Evolutionary conservation across 2,329 filamentous ascomycete species (phyloP), one percentile per base, ranked within the genome.

Genomic region (Ophiostoma sp.): DNA sequence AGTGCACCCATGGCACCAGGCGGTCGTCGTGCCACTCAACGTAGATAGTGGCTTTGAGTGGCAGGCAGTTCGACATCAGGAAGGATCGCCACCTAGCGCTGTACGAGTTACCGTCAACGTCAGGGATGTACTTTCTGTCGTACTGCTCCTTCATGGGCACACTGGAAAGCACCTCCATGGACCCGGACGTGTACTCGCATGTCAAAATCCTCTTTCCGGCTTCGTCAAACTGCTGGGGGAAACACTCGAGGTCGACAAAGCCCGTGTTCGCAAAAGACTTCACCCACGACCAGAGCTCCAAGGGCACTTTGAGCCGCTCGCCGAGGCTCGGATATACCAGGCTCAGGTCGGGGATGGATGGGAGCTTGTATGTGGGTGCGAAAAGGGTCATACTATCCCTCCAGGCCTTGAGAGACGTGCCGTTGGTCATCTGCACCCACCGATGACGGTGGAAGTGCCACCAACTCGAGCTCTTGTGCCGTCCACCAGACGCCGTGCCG

Each of bases 1-100:
- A 92, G 77, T 92, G 90, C 70, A 84, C 79, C 89, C 89, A 92
- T 0, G 88, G 85, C 9, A 86, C 78, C 0, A 92, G 79, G 8
- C 89, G 82, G 62, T 85, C 83, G 74, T 92, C 89, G 75, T 92
- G 89, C 89, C 89, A 92, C 75, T 92, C 89, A 4, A 84, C 79
- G 75, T 89, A 92, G 55, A 92, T 82, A 1, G 89, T 91, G 7
- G 86, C 83, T 77, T 92, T 92, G 75, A 92, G 83, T 1, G 87
- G 87, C 42, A 90, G 75, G 60, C 84, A 87, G 1, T 83, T 88
- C 47, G 84, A 87, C 16, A 82, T 81, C 7, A 92, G 78, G 72
- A 91, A 89, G 0, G 81, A 82, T 60, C 83, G 82, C 76, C 84
- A 89, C 11, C 86, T 81, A 5, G 84, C 86, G 68, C 81, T 85